Evolutionary conservation across 805 yeast genomes (phyloP).

Genomic region (Wickerhamiella australiensis): DNA sequence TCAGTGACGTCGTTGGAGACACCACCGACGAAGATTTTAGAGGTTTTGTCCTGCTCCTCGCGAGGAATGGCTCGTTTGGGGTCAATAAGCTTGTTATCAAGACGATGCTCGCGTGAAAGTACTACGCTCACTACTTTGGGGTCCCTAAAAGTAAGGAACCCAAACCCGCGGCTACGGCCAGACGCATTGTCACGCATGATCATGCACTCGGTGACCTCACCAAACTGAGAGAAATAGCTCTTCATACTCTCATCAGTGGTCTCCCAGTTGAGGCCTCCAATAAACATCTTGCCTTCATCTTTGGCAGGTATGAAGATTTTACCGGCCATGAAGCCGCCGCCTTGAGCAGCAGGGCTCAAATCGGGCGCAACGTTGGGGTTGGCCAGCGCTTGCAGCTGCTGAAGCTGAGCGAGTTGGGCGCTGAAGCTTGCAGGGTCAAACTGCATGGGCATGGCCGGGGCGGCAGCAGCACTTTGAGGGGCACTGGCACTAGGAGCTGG

Average conservation of each 20-base stretch:
- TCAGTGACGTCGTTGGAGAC: slow-evolving; percentile 89
- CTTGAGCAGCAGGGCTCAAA: slow-evolving; percentile 19
- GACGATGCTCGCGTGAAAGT: slow-evolving; percentile 68
- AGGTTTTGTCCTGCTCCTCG: slow-evolving; percentile 93
- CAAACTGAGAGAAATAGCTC: slow-evolving; percentile 75
- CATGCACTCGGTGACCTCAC: slow-evolving; percentile 75
- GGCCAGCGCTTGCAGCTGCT: slow-evolving; percentile 18
- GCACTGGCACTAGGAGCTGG: too few species aligned
- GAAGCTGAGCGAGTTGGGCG: slow-evolving; percentile 22
- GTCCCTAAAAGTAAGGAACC: slow-evolving; percentile 75
- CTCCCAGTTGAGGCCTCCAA: slow-evolving; percentile 97
- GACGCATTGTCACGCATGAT: slow-evolving; percentile 84
- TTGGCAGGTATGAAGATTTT: slow-evolving; percentile 40
- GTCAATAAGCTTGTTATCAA: slow-evolving; percentile 93
- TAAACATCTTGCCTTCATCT: slow-evolving; percentile 83
- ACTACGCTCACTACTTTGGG: slow-evolving; percentile 79
- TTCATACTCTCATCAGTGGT: slow-evolving; percentile 80
- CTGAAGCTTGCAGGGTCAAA: slow-evolving; percentile 22
- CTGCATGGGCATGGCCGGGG: slow-evolving; percentile 17
- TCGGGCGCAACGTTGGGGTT: slow-evolving; percentile 13
- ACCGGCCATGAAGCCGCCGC: slow-evolving; percentile 26
- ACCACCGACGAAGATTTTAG: slow-evolving; percentile 96
- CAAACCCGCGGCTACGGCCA: slow-evolving; percentile 91
- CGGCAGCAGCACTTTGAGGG: too few species aligned
- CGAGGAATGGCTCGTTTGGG: slow-evolving; percentile 96